Conservation (phyloP, 169 alveolate genomes). For the Eimeria tenella region DNA sequence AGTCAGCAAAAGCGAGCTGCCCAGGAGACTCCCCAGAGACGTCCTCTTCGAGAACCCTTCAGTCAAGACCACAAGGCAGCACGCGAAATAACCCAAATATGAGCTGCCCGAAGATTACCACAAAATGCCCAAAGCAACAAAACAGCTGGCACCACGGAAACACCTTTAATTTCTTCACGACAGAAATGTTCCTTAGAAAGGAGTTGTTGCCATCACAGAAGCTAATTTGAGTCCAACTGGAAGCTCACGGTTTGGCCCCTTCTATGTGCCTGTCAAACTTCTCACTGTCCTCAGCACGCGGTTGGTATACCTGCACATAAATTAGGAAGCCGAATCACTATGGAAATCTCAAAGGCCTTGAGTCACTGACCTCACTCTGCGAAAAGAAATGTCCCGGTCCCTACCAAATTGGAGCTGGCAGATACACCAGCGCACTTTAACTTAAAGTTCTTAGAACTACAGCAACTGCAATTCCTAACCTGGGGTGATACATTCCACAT, state of each 20-base stretch:
- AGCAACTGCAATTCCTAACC: not conserved
- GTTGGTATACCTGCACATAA: slow-evolving; percentile 19
- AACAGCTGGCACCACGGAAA: not conserved
- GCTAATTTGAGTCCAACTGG: not conserved
- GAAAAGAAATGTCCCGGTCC: not conserved
- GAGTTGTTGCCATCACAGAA: not conserved
- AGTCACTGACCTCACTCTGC: not conserved
- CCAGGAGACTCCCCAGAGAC: not conserved
- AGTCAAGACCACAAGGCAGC: not conserved
- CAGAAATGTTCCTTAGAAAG: not conserved
- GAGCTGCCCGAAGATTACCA: not conserved
- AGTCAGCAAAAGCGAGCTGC: no score
- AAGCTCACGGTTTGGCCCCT: slow-evolving; percentile 45
- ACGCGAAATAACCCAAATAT: not conserved
- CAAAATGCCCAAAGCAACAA: not conserved
- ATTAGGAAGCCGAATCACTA: not conserved
- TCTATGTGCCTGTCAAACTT: slow-evolving; percentile 37
- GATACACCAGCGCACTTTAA: not conserved
- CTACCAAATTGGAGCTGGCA: not conserved
- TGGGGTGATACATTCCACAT: slow-evolving; percentile 12
- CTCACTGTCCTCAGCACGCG: slow-evolving; percentile 40
- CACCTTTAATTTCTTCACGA: not conserved
- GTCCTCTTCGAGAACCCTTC: not conserved
- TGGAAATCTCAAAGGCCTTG: not conserved
- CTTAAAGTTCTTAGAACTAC: not conserved